Conservation (phyloP, 2,329 filamentous ascomycete genomes). For the Pseudophaeomoniella oleicola region DNA sequence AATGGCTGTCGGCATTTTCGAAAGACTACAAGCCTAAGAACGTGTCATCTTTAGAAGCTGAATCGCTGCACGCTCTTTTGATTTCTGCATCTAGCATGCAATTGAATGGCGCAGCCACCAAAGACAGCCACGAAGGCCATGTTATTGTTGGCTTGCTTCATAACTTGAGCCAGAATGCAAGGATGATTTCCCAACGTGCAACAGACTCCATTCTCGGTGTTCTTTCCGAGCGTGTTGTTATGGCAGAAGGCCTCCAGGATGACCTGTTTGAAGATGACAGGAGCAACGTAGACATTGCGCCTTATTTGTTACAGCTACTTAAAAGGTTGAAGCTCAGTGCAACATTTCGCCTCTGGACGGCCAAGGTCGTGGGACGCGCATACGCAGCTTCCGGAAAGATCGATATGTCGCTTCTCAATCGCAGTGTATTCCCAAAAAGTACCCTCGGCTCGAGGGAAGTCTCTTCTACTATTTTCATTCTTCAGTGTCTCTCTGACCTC, state of each 20-base stretch:
- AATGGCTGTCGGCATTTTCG: constrained; percentile 59
- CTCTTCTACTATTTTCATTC: constrained; percentile 46
- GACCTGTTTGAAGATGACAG: constrained; percentile 58
- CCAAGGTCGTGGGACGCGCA: constrained; percentile 66
- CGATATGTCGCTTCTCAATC: constrained; percentile 28
- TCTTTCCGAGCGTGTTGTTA: constrained; percentile 61
- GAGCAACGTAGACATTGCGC: constrained; percentile 45
- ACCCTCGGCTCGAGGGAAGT: constrained; percentile 4
- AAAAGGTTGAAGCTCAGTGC: constrained; percentile 46
- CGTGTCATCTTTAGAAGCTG: not conserved
- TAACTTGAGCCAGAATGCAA: constrained; percentile 48
- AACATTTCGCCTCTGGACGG: constrained; percentile 72
- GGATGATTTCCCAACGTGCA: constrained; percentile 56
- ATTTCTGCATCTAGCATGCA: constrained; percentile 28
- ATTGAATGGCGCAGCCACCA: constrained; percentile 53
- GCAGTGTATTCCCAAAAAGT: constrained; percentile 11
- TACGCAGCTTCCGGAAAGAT: constrained; percentile 62
- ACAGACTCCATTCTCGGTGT: constrained; percentile 55
- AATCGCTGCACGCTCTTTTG: not conserved
- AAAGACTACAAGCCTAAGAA: not conserved
- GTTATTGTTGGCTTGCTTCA: constrained; percentile 66
- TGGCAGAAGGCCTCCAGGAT: constrained; percentile 39
- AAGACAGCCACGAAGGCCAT: constrained; percentile 59
- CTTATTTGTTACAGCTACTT: constrained; percentile 65
- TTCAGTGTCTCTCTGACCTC: constrained; percentile 47